A percentile compares a stretch with the other conserved stretches of the same genome.
Evolutionary conservation across 495 filamentous ascomycete species (phyloP).

Genomic region (Aspergillus cavernicola): DNA sequence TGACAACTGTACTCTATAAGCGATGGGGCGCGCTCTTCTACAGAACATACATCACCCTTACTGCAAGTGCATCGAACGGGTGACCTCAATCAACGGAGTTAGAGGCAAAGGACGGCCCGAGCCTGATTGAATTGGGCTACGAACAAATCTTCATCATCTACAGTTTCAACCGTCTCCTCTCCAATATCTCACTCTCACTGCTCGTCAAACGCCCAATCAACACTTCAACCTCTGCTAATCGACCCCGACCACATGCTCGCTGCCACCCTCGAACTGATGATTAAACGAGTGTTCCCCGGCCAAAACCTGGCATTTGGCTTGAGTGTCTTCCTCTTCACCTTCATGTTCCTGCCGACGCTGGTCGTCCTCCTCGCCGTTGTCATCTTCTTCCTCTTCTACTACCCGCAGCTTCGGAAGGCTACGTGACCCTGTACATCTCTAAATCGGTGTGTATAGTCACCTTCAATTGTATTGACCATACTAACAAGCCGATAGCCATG

Average conservation of each 20-base stretch:
- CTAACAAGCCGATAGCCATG: too few species aligned
- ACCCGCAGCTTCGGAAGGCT: slow-evolving; percentile 29
- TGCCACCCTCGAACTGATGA: slow-evolving; percentile 27
- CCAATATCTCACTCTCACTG: too few species aligned
- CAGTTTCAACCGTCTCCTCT: too few species aligned
- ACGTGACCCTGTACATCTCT: not conserved
- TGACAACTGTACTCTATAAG: too few species aligned
- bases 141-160: too few species aligned
- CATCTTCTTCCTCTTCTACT: slow-evolving; percentile 32
- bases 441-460: too few species aligned
- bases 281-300: slow-evolving; percentile 28
- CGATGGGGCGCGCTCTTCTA: not conserved
- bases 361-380: slow-evolving; percentile 36
- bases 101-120: too few species aligned
- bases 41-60: not conserved
- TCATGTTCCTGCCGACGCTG: slow-evolving; percentile 41
- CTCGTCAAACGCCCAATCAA: not conserved
- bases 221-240: not conserved
- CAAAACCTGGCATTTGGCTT: slow-evolving; percentile 33
- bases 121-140: too few species aligned
- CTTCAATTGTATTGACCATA: too few species aligned
- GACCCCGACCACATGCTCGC: too few species aligned
- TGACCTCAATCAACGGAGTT: too few species aligned
- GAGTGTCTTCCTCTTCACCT: slow-evolving; percentile 36
- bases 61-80: too few species aligned